Base-by-base conservation (phyloP, 2,329 filamentous ascomycete genomes). In the Colletotrichum spaethianum region DNA sequence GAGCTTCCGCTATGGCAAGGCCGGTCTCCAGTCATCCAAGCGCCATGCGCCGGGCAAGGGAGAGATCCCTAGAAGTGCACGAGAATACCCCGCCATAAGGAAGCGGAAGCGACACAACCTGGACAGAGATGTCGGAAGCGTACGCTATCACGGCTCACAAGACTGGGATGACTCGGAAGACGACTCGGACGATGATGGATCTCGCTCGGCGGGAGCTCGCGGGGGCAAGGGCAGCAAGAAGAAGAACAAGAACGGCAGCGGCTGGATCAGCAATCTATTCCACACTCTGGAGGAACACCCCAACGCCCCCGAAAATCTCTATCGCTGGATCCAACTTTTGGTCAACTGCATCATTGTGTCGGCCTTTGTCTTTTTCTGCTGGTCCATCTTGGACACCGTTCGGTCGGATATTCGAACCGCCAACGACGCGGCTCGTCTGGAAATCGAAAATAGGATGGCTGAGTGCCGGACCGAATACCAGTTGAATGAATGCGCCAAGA, bases 321-420 rank as follows among this genome's bases (percentile, higher is more conserved):
- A 88, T 59, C 86, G 86, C 73, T 92, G 90, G 87, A 81, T 91
- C 42, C 86, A 89, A 67, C 82, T 91, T 4, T 78, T 87, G 2
- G 88, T 94, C 82, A 94, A 94, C 79, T 79, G 91, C 57, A 87
- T 89, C 72, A 84, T 93, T 20, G 86, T 91, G 6, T 80, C 81
- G 5, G 80, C 87, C 16, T 82, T 87, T 66, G 82, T 91, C 50
- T 96, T 93, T 80, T 85, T 94, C 53, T 73, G 67, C 55, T 94
- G 92, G 83, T 86, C 89, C 1, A 88, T 94, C 76, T 89, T 93
- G 75, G 84, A 87, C 18, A 92, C 93, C 11, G 90, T 96, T 63
- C 91, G 91, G 18, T 87, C 88, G 31, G 95, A 98, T 79, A 92
- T 98, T 42, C 86, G 91, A 73, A 90, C 92, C 63, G 93, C 93